Percentiles rank a stretch among this genome's conserved stretches.
Evolutionary conservation across 2,329 filamentous ascomycete species (phyloP).

Genomic region (Xylariomycetidae sp.): DNA sequence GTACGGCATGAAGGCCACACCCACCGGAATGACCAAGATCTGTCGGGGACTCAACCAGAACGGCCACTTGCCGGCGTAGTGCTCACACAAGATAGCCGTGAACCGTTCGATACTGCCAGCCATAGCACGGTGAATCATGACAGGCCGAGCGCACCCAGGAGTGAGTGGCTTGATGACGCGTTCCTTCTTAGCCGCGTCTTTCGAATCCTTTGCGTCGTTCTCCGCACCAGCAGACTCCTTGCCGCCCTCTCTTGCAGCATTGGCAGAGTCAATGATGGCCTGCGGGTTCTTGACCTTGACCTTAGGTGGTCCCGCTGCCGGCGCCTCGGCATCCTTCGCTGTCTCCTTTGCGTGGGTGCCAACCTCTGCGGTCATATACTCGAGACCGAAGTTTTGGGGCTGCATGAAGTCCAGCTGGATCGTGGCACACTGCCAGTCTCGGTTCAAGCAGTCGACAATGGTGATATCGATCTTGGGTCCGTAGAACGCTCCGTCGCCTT

Average conservation of each 20-base stretch:
- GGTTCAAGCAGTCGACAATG: conserved; percentile 77
- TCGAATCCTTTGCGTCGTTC: conserved; percentile 39
- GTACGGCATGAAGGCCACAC: conserved; percentile 65
- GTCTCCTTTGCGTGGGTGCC: conserved; percentile 35
- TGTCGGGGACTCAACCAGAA: conserved; percentile 86
- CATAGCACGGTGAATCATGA: conserved; percentile 86
- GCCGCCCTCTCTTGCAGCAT: conserved; percentile 27
- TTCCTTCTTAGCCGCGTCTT: conserved; percentile 24
- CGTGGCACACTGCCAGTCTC: conserved; percentile 82
- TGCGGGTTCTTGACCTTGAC: conserved; percentile 30
- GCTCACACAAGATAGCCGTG: conserved; percentile 73
- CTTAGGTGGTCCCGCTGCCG: conserved; percentile 9
- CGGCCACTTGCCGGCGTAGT: conserved; percentile 83
- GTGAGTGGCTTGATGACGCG: conserved; percentile 45
- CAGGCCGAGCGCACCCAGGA: conserved; percentile 68
- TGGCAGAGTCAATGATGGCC: conserved; percentile 20
- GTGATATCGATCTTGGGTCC: conserved; percentile 98
- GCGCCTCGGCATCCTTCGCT: conserved; percentile 21
- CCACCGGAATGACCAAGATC: conserved; percentile 72
- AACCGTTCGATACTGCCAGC: conserved; percentile 58
- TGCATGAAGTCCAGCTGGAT: conserved; percentile 92
- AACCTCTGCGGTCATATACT: conserved; percentile 71
- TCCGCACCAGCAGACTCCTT: conserved; percentile 22
- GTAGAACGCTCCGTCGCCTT: conserved; percentile 95
- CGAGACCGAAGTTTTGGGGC: conserved; percentile 77